phyloP scores from a whole-genome alignment of 306 rosid species.

The Rosa chinensis region DNA sequence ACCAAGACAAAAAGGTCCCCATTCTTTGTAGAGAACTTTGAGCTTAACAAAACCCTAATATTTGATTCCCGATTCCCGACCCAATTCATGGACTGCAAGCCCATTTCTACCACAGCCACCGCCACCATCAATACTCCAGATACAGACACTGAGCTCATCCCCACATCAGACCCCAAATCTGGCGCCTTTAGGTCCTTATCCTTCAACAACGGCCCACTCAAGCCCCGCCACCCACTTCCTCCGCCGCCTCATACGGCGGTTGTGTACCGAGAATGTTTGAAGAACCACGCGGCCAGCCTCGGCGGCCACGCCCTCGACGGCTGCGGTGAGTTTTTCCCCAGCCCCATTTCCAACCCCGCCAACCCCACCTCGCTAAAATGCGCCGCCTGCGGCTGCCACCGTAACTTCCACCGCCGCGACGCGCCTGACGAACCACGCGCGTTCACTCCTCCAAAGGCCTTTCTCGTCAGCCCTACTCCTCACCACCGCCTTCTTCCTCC shows the following conservation, averaged over 20 bases:
- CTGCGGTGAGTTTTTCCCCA: slow-evolving; percentile 86
- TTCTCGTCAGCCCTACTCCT: background rate
- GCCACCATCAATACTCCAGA: slow-evolving; percentile 35
- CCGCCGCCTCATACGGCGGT: slow-evolving; percentile 21
- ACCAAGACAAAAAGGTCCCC: background rate
- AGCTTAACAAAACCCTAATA: slow-evolving; percentile 46
- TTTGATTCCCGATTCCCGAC: slow-evolving; percentile 1
- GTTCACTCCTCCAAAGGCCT: slow-evolving; percentile 13
- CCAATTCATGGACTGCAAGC: slow-evolving; percentile 46
- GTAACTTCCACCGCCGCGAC: slow-evolving; percentile 92
- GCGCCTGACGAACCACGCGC: slow-evolving; percentile 28
- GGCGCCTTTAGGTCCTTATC: slow-evolving; percentile 35
- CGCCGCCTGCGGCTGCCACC: slow-evolving; percentile 94
- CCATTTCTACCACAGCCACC: slow-evolving; percentile 17
- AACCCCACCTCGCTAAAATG: slow-evolving; percentile 82
- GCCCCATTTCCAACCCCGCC: slow-evolving; percentile 35
- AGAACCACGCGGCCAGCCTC: slow-evolving; percentile 79
- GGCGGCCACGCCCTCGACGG: slow-evolving; percentile 93
- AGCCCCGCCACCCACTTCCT: slow-evolving; percentile 33
- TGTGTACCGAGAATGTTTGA: slow-evolving; percentile 75
- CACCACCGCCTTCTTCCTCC: slow-evolving; percentile 35
- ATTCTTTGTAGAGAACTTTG: background rate
- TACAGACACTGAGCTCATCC: slow-evolving; percentile 36
- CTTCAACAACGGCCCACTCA: slow-evolving; percentile 54
- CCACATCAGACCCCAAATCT: slow-evolving; percentile 38